Conservation (phyloP, 208 protist species). For the Strigomonas galati region DNA sequence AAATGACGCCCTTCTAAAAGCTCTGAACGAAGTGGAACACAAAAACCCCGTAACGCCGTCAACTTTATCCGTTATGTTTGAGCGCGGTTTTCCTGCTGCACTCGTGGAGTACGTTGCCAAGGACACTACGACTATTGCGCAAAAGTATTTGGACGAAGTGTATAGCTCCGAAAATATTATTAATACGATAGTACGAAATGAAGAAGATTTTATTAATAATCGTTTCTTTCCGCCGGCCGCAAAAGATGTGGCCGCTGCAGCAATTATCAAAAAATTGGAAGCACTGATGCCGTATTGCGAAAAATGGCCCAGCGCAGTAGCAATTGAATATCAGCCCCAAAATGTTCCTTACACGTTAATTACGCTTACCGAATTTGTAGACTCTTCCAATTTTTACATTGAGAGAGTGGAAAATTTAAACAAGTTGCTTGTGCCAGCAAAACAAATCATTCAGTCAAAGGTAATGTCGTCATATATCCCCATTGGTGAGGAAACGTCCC, state of each 20-base stretch:
- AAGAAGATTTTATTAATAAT: constrained; percentile 43
- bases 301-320: constrained; percentile 62
- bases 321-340: constrained; percentile 49
- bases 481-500: neutral
- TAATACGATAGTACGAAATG: constrained; percentile 39
- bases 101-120: constrained; percentile 66
- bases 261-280: constrained; percentile 48
- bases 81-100: constrained; percentile 50
- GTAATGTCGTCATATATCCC: constrained; percentile 36
- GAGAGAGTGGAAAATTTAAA: constrained; percentile 55
- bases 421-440: constrained; percentile 32
- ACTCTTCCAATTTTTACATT: constrained; percentile 67
- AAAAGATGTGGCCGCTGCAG: constrained; percentile 43
- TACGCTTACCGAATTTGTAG: constrained; percentile 62
- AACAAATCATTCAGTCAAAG: constrained; percentile 35
- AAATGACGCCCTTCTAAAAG: constrained; percentile 23
- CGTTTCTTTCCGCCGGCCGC: constrained; percentile 33
- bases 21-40: constrained; percentile 20
- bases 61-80: constrained; percentile 41
- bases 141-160: constrained; percentile 35
- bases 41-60: constrained; percentile 14
- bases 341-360: constrained; percentile 73
- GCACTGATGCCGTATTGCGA: constrained; percentile 32
- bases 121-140: constrained; percentile 33
- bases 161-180: constrained; percentile 61